These are phyloP conservation scores for Blastomyces silverae DNA, from an alignment of 2,329 filamentous ascomycete genomes.

Conservation along the genomic window DNA sequence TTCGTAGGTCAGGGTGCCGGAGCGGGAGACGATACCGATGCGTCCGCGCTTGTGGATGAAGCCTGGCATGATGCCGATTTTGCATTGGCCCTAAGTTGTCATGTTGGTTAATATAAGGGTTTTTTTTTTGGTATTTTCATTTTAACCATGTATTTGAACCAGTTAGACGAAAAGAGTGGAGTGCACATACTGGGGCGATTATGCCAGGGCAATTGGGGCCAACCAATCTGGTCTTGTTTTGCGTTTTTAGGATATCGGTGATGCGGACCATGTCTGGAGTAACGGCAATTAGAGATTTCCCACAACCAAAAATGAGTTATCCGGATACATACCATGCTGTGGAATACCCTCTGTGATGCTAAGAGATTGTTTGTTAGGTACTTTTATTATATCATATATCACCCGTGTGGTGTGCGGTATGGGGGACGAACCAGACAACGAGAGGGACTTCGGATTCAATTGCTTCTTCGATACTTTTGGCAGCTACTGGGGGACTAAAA, in stretches of 20 bases:
- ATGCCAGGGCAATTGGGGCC: constrained; percentile 98
- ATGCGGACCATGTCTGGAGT: constrained; percentile 94
- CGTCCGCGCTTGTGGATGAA: constrained; percentile 99
- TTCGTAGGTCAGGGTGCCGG: constrained; percentile 97
- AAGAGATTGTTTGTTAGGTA: constrained; percentile 13
- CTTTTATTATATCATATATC: not conserved
- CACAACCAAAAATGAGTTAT: not conserved
- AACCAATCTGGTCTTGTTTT: constrained; percentile 92
- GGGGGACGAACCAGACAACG: constrained; percentile 64
- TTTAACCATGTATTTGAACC: not conserved
- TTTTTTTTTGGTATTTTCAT: not conserved
- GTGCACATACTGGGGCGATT: constrained; percentile 61
- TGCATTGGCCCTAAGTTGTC: constrained; percentile 71
- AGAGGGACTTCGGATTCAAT: constrained; percentile 87
- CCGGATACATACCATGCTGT: constrained; percentile 68
- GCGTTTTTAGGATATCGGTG: constrained; percentile 94
- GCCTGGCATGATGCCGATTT: constrained; percentile 99
- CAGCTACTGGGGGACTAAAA: constrained; percentile 76
- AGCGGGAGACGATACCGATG: constrained; percentile 96
- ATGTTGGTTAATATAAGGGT: constrained; percentile 4
- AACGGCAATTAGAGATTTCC: not conserved
- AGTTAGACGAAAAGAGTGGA: constrained; percentile 12
- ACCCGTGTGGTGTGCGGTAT: not conserved
- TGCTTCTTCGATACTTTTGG: constrained; percentile 93
- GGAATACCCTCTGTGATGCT: constrained; percentile 94